Evolutionary conservation across 2,329 filamentous ascomycete species (phyloP), one percentile per base, ranked within the genome.

Genomic region (Aspergillus texensis): DNA sequence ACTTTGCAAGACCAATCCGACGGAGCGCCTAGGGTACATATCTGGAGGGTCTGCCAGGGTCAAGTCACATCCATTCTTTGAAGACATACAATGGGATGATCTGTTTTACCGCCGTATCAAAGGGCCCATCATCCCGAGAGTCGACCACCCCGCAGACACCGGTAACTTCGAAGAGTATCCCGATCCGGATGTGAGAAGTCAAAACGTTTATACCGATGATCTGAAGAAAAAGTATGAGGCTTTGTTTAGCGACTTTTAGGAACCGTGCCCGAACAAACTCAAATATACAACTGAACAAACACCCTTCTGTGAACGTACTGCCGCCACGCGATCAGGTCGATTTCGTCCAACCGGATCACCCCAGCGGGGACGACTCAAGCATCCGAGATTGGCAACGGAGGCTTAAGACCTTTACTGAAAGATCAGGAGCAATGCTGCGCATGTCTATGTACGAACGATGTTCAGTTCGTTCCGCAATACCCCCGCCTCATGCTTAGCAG

Each of bases 131-230:
- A 82, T 89, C 60, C 88, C 88, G 21, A 82, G 86, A 70, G 79
- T 89, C 55, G 79, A 83, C 60, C 83, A 86, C 54, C 82, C 85
- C 1, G 86, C 86, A 8, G 88, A 90, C 68, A 85, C 86, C 39
- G 79, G 85, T 24, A 89, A 89, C 72, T 90, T 89, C 70, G 87
- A 89, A 68, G 86, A 89, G 61, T 89, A 89, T 68, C 87, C 88
- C 57, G 79, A 81, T 61, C 79, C 79, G 9, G 86, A 89, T 71
- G 79, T 55, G 76, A 80, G 70, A 74, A 83, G 68, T 73, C 82
- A 72, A 80, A 86, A 71, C 67, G 73, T 75, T 53, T 89, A 89
- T 71, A 88, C 86, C 5, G 83, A 85, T 61, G 87, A 89, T 64
- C 78, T 89, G 81, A 81, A 80, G 64, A 81, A 84, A 65, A 86